Evolutionary conservation across 305 asterid genomes (phyloP), one percentile per base, ranked within the genome.

Genomic region (Fraxinus baroniana): DNA sequence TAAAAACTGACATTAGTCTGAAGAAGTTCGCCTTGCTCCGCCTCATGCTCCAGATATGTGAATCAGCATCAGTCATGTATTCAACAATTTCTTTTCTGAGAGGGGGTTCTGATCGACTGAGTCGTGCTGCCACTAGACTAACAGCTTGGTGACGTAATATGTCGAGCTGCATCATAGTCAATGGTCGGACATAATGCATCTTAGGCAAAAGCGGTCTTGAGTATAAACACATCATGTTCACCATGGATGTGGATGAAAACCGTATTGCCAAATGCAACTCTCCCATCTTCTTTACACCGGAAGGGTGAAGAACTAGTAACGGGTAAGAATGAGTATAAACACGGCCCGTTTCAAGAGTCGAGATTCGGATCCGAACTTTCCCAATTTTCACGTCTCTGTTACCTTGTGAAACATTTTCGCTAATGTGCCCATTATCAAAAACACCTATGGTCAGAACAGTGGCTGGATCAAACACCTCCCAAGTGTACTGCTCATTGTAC

Each of bases 41-140:
- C 86, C 98, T 86, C 98, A 95, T 92, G 92, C 98, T 95, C 98
- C 98, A 95, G 6, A 95, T 94, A 84, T 95, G 98, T 7, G 97
- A 88, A 81, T 94, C 91, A 0, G 94, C 89, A 77, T 92, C 98
- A 0, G 85, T 89, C 97, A 95, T 92, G 85, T 95, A 95, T 80
- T 92, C 97, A 1, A 93, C 89, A 7, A 95, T 93, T 87, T 95
- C 98, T 83, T 90, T 92, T 75, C 90, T 87, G 79, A 95, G 94
- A 80, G 98, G 97, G 18, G 98, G 98, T 72, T 95, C 98, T 15
- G 98, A 91, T 28, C 98, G 89, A 86, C 94, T 87, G 13, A 95
- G 85, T 9, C 95, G 89, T 1, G 97, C 93, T 1, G 97, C 95
- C 88, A 93, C 97, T 74, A 91, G 86, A 60, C 74, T 84, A 83